A percentile compares a stretch with the other conserved stretches of the same genome.
Evolutionary conservation across 2,329 filamentous ascomycete species (phyloP).

Genomic region (Trichocomaceae sp.): DNA sequence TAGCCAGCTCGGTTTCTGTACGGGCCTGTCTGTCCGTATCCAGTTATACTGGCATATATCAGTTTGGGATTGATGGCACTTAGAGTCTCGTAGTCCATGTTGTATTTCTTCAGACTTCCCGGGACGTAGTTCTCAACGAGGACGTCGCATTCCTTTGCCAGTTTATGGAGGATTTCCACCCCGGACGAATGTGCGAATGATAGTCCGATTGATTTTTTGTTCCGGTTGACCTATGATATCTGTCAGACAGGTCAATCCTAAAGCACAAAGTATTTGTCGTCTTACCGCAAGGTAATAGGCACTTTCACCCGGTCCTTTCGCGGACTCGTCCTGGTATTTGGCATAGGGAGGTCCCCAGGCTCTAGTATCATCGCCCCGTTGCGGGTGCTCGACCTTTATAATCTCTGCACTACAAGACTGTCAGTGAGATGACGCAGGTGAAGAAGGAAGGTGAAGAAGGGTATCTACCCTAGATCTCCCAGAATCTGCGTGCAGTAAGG

Average conservation of each 20-base stretch:
- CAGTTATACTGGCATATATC: conserved; percentile 94
- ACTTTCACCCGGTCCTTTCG: conserved; percentile 70
- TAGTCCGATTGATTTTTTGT: conserved; percentile 89
- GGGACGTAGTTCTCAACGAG: conserved; percentile 97
- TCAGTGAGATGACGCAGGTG: conserved; percentile 2
- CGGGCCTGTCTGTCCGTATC: conserved; percentile 91
- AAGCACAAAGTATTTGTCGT: conserved; percentile 17
- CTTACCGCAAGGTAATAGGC: conserved; percentile 87
- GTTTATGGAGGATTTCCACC: conserved; percentile 76
- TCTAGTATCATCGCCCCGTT: conserved; percentile 83
- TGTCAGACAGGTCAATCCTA: conserved; percentile 1
- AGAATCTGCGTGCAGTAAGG: conserved; percentile 97
- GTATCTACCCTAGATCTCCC: conserved; percentile 93
- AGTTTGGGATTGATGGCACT: conserved; percentile 74
- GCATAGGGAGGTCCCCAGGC: conserved; percentile 97
- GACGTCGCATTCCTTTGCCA: conserved; percentile 80
- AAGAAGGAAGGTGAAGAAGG: too few relatives aligned
- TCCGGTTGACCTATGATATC: conserved; percentile 70
- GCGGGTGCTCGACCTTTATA: conserved; percentile 94
- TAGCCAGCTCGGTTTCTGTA: conserved; percentile 85
- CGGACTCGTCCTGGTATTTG: conserved; percentile 56
- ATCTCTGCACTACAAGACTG: conserved; percentile 69
- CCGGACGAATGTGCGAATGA: conserved; percentile 84
- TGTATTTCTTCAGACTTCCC: conserved; percentile 80
- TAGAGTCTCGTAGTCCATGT: conserved; percentile 78